phyloP scores from a whole-genome alignment of 805 yeast genomes.

The Candida dajiaensis region DNA sequence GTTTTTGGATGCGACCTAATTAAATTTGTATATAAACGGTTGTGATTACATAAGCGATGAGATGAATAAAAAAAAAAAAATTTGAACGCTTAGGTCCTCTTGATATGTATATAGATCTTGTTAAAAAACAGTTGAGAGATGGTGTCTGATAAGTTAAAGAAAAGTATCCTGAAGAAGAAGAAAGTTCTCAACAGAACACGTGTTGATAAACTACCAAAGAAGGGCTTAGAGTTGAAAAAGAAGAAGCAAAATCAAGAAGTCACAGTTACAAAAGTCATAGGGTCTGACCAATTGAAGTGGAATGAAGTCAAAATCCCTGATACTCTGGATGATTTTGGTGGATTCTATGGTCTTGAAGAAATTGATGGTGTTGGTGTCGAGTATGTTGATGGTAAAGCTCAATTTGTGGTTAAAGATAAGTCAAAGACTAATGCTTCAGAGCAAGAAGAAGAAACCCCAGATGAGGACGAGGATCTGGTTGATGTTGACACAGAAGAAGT shows the following conservation, averaged over 20 bases:
- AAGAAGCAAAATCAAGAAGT: neutral
- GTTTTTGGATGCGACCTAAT: neutral
- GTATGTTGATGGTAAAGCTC: constrained; percentile 60
- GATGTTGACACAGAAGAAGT: constrained; percentile 5
- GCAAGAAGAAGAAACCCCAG: constrained; percentile 19
- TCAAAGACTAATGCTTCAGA: constrained; percentile 15
- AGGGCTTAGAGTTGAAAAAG: neutral
- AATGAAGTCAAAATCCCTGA: constrained; percentile 78
- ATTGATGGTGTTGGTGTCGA: constrained; percentile 88
- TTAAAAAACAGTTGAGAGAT: neutral
- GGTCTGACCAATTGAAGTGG: constrained; percentile 60
- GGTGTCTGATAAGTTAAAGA: constrained; percentile 11
- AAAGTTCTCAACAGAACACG: constrained; percentile 3
- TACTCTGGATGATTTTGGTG: constrained; percentile 80
- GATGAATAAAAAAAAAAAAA: constrained; percentile 9
- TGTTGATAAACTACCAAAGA: constrained; percentile 4
- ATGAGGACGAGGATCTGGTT: constrained; percentile 17
- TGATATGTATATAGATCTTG: no score
- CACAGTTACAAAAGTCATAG: constrained; percentile 28
- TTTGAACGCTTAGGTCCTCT: neutral
- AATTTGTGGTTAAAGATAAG: constrained; percentile 42
- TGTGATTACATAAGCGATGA: constrained; percentile 14
- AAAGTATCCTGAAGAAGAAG: constrained; percentile 6
- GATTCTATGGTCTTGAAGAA: constrained; percentile 90
- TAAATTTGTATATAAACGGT: neutral